Evolutionary conservation across 495 filamentous ascomycete species (phyloP).

Genomic region (Penicillium antarcticum): DNA sequence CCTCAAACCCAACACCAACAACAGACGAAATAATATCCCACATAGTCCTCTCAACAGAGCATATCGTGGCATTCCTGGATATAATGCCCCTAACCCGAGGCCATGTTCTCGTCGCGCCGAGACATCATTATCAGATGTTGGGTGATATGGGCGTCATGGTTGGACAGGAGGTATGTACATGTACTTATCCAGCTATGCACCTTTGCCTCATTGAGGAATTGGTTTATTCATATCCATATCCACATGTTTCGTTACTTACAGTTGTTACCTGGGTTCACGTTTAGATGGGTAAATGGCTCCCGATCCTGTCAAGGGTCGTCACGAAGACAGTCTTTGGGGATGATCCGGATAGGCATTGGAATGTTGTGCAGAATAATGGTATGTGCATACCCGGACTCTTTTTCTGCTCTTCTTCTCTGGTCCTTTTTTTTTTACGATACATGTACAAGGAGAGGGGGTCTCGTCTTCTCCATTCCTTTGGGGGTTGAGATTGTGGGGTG

Average conservation of each 20-base stretch:
- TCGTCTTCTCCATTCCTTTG: background rate
- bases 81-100: conserved; percentile 79
- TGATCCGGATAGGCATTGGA: conserved; percentile 52
- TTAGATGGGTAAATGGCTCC: conserved; percentile 67
- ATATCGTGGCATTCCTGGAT: conserved; percentile 82
- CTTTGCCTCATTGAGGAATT: background rate
- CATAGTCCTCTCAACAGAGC: conserved; percentile 68
- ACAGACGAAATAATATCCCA: conserved; percentile 45
- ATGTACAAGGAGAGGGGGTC: background rate
- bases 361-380: conserved; percentile 95
- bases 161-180: conserved; percentile 51
- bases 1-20: background rate
- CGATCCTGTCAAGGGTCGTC: conserved; percentile 68
- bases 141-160: conserved; percentile 56
- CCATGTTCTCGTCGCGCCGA: conserved; percentile 73
- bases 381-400: too few relatives aligned
- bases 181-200: background rate
- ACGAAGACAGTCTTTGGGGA: conserved; percentile 45
- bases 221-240: background rate
- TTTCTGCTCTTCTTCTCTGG: background rate
- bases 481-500: too few relatives aligned
- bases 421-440: background rate
- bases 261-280: background rate
- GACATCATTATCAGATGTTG: conserved; percentile 68
- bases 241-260: conserved; percentile 2